A percentile compares a stretch with the other conserved stretches of the same genome.
phyloP scores from a whole-genome alignment of 2,329 filamentous ascomycete genomes.

The Aspergillus floridensis region DNA sequence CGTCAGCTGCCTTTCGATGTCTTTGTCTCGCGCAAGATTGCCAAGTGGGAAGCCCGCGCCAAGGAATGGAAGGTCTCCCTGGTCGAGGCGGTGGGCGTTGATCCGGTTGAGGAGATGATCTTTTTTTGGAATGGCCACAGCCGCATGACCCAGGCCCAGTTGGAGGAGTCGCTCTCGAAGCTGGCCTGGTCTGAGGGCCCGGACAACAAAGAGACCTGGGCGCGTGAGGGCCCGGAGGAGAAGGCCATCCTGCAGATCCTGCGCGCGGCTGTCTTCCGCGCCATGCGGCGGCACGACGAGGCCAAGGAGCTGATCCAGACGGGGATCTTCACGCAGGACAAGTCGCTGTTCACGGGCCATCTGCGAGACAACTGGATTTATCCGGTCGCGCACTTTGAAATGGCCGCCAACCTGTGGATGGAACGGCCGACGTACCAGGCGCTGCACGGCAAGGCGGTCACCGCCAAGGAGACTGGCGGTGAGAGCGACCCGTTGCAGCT shows the following conservation, averaged over 20 bases:
- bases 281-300: constrained; percentile 60
- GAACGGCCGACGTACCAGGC: constrained; percentile 50
- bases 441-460: constrained; percentile 26
- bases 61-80: constrained; percentile 65
- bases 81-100: constrained; percentile 75
- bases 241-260: constrained; percentile 65
- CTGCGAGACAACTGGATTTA: constrained; percentile 58
- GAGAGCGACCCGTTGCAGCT: constrained; percentile 6
- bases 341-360: constrained; percentile 51
- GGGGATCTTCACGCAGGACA: constrained; percentile 61
- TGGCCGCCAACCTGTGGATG: constrained; percentile 77
- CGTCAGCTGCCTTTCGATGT: constrained; percentile 85
- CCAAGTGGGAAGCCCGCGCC: constrained; percentile 81
- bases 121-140: constrained; percentile 91
- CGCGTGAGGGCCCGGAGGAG: constrained; percentile 56
- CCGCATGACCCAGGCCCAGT: constrained; percentile 67
- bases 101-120: constrained; percentile 84
- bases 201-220: constrained; percentile 48
- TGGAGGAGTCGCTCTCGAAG: constrained; percentile 62
- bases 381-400: constrained; percentile 81
- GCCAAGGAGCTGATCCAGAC: constrained; percentile 63
- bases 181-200: constrained; percentile 69
- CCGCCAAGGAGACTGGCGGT: neutral
- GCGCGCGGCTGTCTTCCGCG: constrained; percentile 63
- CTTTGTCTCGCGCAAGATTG: constrained; percentile 77